These are phyloP conservation scores for Blastomyces emzantsi DNA, from an alignment of 2,329 filamentous ascomycete genomes.

Conservation along the genomic window DNA sequence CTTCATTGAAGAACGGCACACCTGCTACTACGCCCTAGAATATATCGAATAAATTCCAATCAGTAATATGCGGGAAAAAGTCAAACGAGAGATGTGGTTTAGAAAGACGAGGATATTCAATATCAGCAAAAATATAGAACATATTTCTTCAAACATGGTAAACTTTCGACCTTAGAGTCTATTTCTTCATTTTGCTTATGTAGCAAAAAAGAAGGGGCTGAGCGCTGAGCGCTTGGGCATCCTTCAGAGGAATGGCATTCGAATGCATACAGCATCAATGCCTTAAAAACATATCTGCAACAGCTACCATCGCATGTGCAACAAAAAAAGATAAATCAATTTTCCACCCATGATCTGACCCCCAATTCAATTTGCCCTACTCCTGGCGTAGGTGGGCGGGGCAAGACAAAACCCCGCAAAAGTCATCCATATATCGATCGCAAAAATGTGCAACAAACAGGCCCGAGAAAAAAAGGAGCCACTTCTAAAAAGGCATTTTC, in stretches of 20 bases:
- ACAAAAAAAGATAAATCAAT: not conserved
- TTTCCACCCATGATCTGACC: not conserved
- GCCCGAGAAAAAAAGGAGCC: not conserved
- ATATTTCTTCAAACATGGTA: not conserved
- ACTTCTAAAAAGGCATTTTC: constrained; percentile 11
- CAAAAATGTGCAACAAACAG: not conserved
- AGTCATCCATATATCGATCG: not conserved
- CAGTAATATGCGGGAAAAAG: not conserved
- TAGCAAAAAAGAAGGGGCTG: not conserved
- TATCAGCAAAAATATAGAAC: not conserved
- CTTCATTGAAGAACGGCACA: constrained; percentile 89
- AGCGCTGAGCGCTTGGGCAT: not conserved
- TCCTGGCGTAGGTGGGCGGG: not conserved
- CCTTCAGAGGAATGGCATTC: too few relatives aligned
- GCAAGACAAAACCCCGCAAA: not conserved
- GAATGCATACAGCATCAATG: not conserved
- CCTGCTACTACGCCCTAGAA: constrained; percentile 73
- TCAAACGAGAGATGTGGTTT: not conserved
- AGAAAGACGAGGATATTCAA: not conserved
- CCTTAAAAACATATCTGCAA: not conserved
- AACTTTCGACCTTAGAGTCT: not conserved
- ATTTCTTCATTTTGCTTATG: not conserved
- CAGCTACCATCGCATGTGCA: not conserved
- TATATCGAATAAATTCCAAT: not conserved
- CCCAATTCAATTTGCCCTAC: not conserved